Base-by-base conservation (phyloP, 306 rosid species). In the Quercus alba region DNA sequence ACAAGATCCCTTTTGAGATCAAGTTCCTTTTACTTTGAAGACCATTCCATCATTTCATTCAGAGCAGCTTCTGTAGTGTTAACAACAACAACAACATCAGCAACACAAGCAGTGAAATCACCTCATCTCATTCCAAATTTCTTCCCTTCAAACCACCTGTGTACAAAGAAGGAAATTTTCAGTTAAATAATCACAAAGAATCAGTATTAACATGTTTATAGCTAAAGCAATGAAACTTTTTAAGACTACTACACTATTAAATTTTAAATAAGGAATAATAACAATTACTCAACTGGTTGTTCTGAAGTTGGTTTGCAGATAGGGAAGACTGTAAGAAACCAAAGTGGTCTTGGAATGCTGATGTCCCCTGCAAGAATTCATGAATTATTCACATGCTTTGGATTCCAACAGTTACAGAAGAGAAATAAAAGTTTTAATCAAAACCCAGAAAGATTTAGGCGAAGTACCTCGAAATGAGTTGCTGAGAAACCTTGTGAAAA, bases 401-500 rank as follows among this genome's bases (percentile, higher is more conserved):
- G 35, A 61, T 23, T 55, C 14, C 56, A 12, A 35, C 15, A 21
- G 62, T 26, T 44, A 41, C 1, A 5, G 12, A 31, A 20, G 59
- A 41, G 41, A 38, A 76, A n/a, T 67, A 33, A 26, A 71, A 71
- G 3, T 63, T 51, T 25, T 52, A 67, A 79, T 12, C 8, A 66
- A 49, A 46, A 78, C 61, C 9, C 56, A 5, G 19, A 79, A 12
- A 25, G 15, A 54, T 33, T 33, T 54, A 52, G 55, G 13, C 54
- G 61, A 75, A 79, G 70, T 86, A 95, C 99, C 97, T 89, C 82
- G 85, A 88, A 88, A 73, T 91, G 87, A 70, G 85, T 96, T n/a
- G 97, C 88, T 46, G 98, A 91, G 75, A 86, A 90, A 75, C 95
- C 97, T 86, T 93, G 97, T 67, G 97, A 95, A 78, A 77, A 89